Conservation (phyloP, 331 rosid species). For the Telfairia occidentalis region DNA sequence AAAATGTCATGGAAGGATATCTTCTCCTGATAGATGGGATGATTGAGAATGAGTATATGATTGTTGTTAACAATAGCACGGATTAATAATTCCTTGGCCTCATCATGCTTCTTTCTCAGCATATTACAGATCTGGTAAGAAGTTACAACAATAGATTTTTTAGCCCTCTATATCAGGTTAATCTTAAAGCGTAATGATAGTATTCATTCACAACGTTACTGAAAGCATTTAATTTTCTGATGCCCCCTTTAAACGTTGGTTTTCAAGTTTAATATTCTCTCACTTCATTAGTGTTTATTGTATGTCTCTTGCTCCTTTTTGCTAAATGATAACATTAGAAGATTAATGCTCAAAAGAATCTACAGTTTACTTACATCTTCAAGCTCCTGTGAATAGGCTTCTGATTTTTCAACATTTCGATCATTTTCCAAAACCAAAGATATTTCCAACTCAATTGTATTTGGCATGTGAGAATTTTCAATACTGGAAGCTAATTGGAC, state of each 20-base stretch:
- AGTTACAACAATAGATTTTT: not conserved
- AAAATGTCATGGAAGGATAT: constrained; percentile 45
- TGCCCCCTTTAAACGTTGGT: not conserved
- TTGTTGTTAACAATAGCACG: constrained; percentile 66
- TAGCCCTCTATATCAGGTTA: not conserved
- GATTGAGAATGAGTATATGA: constrained; percentile 76
- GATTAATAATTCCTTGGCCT: constrained; percentile 69
- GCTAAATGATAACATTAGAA: not conserved
- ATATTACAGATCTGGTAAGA: constrained; percentile 56
- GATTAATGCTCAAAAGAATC: not conserved
- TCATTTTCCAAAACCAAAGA: constrained; percentile 42
- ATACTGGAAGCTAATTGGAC: constrained; percentile 22
- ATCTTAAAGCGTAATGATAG: not conserved
- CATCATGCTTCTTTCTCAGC: constrained; percentile 76
- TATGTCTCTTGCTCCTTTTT: not conserved
- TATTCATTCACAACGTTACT: not conserved
- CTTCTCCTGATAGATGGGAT: constrained; percentile 68
- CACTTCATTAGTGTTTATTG: not conserved
- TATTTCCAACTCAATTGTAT: constrained; percentile 39
- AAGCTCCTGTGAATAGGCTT: constrained; percentile 66
- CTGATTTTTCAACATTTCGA: constrained; percentile 71
- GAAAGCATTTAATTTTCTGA: not conserved
- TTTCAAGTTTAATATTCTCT: not conserved
- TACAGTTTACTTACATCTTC: constrained; percentile 59
- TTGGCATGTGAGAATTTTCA: constrained; percentile 30